phyloP scores from a whole-genome alignment of 371 early-diverging fungal genomes.

The Caulochytrium protostelioides region DNA sequence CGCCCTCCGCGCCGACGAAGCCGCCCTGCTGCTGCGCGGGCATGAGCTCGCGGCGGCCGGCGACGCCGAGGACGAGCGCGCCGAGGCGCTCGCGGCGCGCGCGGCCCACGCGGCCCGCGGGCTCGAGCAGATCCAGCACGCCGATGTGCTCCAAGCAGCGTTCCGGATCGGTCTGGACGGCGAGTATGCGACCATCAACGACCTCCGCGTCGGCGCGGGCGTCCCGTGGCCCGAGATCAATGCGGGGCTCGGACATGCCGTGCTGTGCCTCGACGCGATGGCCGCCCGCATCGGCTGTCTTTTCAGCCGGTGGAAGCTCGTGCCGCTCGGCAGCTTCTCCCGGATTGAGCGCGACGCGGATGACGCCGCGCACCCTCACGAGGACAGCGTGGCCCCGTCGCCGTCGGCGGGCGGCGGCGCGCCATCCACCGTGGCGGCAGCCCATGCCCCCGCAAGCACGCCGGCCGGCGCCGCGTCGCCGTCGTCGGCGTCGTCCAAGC shows the following conservation, averaged over 20 bases:
- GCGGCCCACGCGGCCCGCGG: background rate
- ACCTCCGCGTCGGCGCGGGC: conserved; percentile 33
- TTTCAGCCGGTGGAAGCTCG: conserved; percentile 39
- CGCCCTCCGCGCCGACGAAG: no score
- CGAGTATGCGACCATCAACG: conserved; percentile 84
- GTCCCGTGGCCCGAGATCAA: conserved; percentile 92
- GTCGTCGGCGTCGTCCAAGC: background rate
- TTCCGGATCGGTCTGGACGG: no score
- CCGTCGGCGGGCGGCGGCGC: no score
- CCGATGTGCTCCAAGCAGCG: no score
- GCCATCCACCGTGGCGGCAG: no score
- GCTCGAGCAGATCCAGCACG: no score
- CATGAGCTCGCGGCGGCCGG: no score
- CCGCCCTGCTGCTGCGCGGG: no score
- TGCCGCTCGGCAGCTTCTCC: conserved; percentile 83
- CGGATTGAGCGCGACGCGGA: conserved; percentile 64
- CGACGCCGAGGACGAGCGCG: background rate
- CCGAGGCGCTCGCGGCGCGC: background rate
- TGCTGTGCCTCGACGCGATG: conserved; percentile 63
- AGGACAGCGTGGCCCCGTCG: no score
- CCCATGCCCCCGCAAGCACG: background rate
- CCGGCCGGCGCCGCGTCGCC: background rate
- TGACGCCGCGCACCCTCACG: conserved; percentile 55
- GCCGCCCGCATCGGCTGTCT: conserved; percentile 14
- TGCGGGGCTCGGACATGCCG: conserved; percentile 82